Evolutionary conservation across 2,329 filamentous ascomycete species (phyloP), one percentile per base, ranked within the genome.

Genomic region (Penicillium griseofulvum): DNA sequence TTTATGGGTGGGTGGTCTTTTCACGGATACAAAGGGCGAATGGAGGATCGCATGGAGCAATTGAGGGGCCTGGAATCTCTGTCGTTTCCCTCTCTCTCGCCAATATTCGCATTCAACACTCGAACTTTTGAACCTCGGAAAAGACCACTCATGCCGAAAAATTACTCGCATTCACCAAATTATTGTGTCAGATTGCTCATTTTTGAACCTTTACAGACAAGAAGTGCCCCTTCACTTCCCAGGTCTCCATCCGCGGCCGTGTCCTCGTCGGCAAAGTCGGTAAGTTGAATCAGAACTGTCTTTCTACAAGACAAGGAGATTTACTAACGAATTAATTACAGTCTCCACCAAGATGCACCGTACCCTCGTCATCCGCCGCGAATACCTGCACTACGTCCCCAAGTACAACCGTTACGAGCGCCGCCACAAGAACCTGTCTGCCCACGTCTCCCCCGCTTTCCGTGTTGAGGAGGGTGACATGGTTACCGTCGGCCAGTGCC

Each of bases 291-390:
- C 6, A 11, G 19, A 19, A 28, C 33, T 28, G 8, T 28, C 22
- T 38, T 19, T 48, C 7, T 7, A n/a, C 11, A 28, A 38, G 29
- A 6, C 5, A 34, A 33, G 14, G 14, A 14, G 36, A 50, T 31
- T 17, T 44, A 14, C 31, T 49, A 28, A 50, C 38, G 5, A 26
- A 16, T 31, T 14, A 14, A 26, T 2, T 43, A 10, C 36, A 50
- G 89, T 97, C 77, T 97, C 93, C 74, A 99, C 94, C 83, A 99
- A 99, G 90, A 99, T 99, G 94, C 94, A 99, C 90, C 90, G 94
- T 83, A 99, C 94, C 74, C 83, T 97, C 79, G 89, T 99, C 83
- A 95, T 99, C 86, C 94, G 94, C 80, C 89, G 94, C 82, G 94
- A 99, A 87, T 99, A 99, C 87, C 91, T 99, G 64, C 94, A 99